phyloP scores from a whole-genome alignment of 805 yeast species.

The Saturnispora hagleri region DNA sequence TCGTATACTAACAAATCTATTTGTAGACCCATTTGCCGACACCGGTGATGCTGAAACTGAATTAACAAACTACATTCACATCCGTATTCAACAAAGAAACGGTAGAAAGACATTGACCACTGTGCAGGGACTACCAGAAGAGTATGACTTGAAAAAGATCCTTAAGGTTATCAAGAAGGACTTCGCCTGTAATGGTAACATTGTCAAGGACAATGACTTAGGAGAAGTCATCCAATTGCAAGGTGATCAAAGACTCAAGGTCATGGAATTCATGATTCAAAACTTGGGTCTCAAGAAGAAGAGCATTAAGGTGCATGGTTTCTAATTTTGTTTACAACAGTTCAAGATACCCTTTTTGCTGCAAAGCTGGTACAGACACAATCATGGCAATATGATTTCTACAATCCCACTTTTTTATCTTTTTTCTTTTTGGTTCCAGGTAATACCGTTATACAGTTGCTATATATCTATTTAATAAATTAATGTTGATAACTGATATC shows the following conservation, averaged over 20 bases:
- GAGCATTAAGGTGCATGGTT: slow-evolving; percentile 97
- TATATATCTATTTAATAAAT: not conserved
- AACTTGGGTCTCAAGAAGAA: slow-evolving; percentile 88
- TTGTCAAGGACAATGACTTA: slow-evolving; percentile 90
- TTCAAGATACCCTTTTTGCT: not conserved
- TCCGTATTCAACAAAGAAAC: slow-evolving; percentile 99
- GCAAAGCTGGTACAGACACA: not conserved
- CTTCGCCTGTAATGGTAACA: slow-evolving; percentile 97
- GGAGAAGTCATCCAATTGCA: slow-evolving; percentile 97
- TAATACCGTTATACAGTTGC: not conserved
- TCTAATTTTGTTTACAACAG: slow-evolving; percentile 35
- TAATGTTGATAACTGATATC: not conserved
- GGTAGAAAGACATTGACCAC: slow-evolving; percentile 98
- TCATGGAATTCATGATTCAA: slow-evolving; percentile 80
- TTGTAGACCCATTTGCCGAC: slow-evolving; percentile 93
- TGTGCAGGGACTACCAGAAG: slow-evolving; percentile 93
- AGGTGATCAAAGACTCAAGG: slow-evolving; percentile 98
- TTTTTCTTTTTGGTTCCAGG: not conserved
- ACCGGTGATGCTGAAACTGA: slow-evolving; percentile 99
- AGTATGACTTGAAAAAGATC: slow-evolving; percentile 90
- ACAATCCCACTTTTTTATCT: not conserved
- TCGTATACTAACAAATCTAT: not conserved
- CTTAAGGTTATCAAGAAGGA: slow-evolving; percentile 92
- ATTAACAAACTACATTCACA: slow-evolving; percentile 91
- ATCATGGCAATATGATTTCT: not conserved